These are phyloP conservation scores for Phytopythium oedochilum DNA, from an alignment of 352 stramenopile species.

Conservation along the genomic window DNA sequence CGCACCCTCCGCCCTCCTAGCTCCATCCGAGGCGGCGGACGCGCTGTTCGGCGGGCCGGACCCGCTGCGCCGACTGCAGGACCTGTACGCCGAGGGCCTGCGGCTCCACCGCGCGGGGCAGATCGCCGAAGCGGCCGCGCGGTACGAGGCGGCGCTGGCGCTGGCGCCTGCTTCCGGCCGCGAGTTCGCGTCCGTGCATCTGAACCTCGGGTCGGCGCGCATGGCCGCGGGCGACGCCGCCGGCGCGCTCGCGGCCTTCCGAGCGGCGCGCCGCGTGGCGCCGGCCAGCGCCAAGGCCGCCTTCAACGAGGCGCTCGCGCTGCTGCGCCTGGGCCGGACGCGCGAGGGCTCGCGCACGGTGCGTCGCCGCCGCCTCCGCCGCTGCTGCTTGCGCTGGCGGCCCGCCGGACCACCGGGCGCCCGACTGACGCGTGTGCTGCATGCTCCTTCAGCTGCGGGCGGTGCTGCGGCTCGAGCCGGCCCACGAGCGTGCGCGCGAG, in stretches of 20 bases:
- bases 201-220: slow-evolving; percentile 61
- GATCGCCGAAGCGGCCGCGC: slow-evolving; percentile 34
- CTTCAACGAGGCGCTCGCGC: slow-evolving; percentile 52
- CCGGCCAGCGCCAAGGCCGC: slow-evolving; percentile 48
- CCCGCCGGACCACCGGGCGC: too few species aligned
- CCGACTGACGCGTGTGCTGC: background rate
- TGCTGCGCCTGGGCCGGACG: slow-evolving; percentile 29
- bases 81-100: slow-evolving; percentile 58
- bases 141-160: slow-evolving; percentile 45
- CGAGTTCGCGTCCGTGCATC: slow-evolving; percentile 55
- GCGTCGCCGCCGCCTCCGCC: too few species aligned
- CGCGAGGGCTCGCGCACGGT: slow-evolving; percentile 24
- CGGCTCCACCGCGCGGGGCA: slow-evolving; percentile 47
- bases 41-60: slow-evolving; percentile 7
- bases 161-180: slow-evolving; percentile 20
- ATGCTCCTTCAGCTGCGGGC: slow-evolving; percentile 15
- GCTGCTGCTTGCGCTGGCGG: background rate
- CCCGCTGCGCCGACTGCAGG: slow-evolving; percentile 31
- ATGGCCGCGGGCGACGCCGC: slow-evolving; percentile 32
- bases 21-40: slow-evolving; percentile 2
- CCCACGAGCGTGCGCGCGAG: slow-evolving; percentile 26
- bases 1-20: too few species aligned
- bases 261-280: slow-evolving; percentile 41
- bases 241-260: slow-evolving; percentile 32
- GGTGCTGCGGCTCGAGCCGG: slow-evolving; percentile 30